A percentile compares a stretch with the other conserved stretches of the same genome.
Conservation (phyloP, 805 yeast species). For the Pichia cephalocereana region DNA sequence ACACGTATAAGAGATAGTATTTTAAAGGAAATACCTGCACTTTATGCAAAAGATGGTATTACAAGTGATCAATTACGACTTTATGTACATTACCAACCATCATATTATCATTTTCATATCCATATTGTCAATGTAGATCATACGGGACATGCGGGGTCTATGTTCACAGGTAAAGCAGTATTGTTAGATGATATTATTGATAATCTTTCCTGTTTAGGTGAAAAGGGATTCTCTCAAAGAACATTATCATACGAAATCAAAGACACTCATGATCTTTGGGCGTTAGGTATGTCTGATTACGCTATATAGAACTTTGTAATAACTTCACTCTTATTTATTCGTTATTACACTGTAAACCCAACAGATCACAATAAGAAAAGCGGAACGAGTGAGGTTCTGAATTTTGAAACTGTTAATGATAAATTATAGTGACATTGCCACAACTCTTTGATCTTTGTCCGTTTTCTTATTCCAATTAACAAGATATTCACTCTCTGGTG, state of each 20-base stretch:
- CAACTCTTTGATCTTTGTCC: no score
- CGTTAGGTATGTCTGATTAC: constrained; percentile 17
- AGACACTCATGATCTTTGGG: constrained; percentile 74
- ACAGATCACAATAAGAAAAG: no score
- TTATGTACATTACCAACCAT: constrained; percentile 90
- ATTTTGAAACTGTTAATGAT: no score
- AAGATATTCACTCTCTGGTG: not conserved
- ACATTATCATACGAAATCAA: constrained; percentile 62
- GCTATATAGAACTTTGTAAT: not conserved
- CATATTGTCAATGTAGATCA: constrained; percentile 75
- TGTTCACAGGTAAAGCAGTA: constrained; percentile 72
- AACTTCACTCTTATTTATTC: no score
- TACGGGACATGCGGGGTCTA: constrained; percentile 58
- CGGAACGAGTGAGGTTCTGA: no score
- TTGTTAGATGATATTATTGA: constrained; percentile 77
- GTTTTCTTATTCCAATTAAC: no score
- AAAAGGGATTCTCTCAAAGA: constrained; percentile 47
- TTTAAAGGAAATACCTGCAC: constrained; percentile 34
- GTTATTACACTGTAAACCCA: no score
- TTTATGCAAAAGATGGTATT: constrained; percentile 32
- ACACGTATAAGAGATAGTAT: constrained; percentile 37
- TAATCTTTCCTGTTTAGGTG: constrained; percentile 43
- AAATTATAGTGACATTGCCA: no score
- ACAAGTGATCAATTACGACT: constrained; percentile 52
- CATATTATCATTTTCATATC: constrained; percentile 91